Base-by-base conservation (phyloP, 1,284 basidiomycete species). In the Cryptococcus sp. region DNA sequence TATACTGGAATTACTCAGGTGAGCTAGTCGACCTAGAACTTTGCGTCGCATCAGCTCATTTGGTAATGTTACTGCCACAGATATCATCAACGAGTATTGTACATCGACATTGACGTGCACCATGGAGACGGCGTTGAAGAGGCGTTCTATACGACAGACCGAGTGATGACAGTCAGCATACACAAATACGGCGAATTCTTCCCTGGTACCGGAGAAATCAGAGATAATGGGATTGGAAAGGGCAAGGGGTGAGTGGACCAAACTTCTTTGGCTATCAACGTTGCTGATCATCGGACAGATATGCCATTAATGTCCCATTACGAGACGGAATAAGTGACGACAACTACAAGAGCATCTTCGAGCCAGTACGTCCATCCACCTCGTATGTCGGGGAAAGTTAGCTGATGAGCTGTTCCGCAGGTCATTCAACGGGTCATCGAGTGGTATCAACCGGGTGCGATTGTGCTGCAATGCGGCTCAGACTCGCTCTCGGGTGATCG, bases 171-270 rank as follows among this genome's bases (percentile, higher is more conserved):
- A 0, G 88, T 88, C 73, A 93, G 90, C 68, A 97, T 99, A 80
- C 96, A 99, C 80, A 99, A 99, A 79, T 99, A 97, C 70, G 96
- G 96, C 49, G 96, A 99, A 77, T 99, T 92, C 79, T 99, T 99
- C 81, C 96, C 96, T 19, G 96, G 96, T 13, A 99, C 96, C 1
- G 96, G 96, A 35, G 95, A 97, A 78, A 81, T 99, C 45, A 83
- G 94, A 65, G 96, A 99, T 74, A 87, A 89, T 43, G 95, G 95
- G 2, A 89, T 94, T 30, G 86, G 88, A 66, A 94, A 94, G 77
- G 93, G 93, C 2, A 94, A 93, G 76, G 84, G 92, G 66, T 76
- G 49, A 55, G 68, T 52, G 11, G 4, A 27, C 13, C 25, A 25
- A 22, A 39, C 25, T 41, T 27, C 13, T 17, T 13, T 40, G 16